Evolutionary conservation across 352 stramenopile species (phyloP), one percentile per base, ranked within the genome.

Genomic region (Elongisporangium prolatum): DNA sequence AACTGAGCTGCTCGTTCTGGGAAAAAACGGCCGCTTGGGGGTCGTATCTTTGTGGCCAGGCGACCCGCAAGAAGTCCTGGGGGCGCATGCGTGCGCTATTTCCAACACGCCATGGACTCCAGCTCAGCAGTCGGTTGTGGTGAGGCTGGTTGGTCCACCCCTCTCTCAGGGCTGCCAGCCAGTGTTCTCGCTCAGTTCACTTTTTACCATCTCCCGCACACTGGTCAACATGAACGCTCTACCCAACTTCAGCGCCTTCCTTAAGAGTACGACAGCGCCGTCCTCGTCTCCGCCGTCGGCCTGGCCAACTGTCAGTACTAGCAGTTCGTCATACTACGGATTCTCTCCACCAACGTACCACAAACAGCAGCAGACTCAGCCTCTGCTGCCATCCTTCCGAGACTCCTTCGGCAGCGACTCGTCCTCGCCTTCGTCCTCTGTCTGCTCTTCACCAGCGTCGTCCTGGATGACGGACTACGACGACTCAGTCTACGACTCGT

Each of bases 221-320:
- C 59, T 49, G 59, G 74, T 81, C 71, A 60, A 68, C 59, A 70
- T 80, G 69, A 80, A 68, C 18, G 54, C 79, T 20, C 61, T 86
- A 22, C 77, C 77, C 20, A 83, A 68, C 57, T 86, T 86, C 64
- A 69, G 84, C 57, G 67, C 69, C 20, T 86, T 86, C 63, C 57
- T 86, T 28, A 63, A 74, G 61, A 79, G 65, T 48, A 67, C 77
- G 21, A 59, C 60, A 21, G 65, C 65, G 21, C 55, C 47, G 22
- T 70, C 56, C 63, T 72, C 34, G 51, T 69, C 56, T 48, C 57
- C 8, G 50, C 66, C 8, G 16, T 28, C 38, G 40, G 44, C 16
- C 24, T 65, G 57, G 52, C 38, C 63, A 40, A 24, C 47, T 21
- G 56, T 70, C 47, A 52, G 64, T 47, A 66, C n/a, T n/a, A n/a